Conservation (phyloP, 2,329 filamentous ascomycete genomes). For the Alternaria ethzedia region DNA sequence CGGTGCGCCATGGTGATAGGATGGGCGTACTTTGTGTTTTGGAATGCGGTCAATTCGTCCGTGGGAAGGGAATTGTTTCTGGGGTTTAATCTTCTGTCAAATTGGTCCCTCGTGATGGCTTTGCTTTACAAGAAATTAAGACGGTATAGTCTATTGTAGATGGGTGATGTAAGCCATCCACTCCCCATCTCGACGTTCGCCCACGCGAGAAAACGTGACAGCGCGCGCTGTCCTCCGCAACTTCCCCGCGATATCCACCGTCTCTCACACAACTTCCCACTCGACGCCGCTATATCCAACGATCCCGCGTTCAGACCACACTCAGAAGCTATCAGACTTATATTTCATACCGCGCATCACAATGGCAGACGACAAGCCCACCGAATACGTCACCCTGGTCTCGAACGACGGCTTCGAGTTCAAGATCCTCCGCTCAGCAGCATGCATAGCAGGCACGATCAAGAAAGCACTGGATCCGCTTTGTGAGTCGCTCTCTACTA, state of each 20-base stretch:
- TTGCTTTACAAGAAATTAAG: neutral
- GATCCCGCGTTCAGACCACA: neutral
- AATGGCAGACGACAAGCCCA: slow-evolving; percentile 41
- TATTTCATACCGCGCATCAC: neutral
- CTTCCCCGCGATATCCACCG: slow-evolving; percentile 11
- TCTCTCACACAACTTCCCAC: neutral
- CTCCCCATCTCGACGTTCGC: neutral
- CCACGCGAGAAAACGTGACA: slow-evolving; percentile 36
- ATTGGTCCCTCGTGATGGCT: neutral
- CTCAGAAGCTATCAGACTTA: neutral
- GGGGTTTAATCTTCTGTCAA: neutral
- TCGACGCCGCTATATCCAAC: neutral
- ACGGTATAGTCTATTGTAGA: neutral
- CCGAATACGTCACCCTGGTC: slow-evolving; percentile 78
- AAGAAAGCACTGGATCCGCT: slow-evolving; percentile 75
- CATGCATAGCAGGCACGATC: slow-evolving; percentile 73
- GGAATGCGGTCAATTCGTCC: neutral
- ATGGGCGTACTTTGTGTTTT: neutral
- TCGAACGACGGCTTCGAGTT: slow-evolving; percentile 80
- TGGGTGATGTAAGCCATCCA: neutral
- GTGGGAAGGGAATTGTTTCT: neutral
- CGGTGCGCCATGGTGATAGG: neutral
- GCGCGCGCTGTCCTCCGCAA: slow-evolving; percentile 20
- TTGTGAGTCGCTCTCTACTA: slow-evolving; percentile 54
- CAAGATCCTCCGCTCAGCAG: slow-evolving; percentile 73